Evolutionary conservation across 176 grass and related monocot species (phyloP), one percentile per base, ranked within the genome.

Genomic region (Avena eriantha): DNA sequence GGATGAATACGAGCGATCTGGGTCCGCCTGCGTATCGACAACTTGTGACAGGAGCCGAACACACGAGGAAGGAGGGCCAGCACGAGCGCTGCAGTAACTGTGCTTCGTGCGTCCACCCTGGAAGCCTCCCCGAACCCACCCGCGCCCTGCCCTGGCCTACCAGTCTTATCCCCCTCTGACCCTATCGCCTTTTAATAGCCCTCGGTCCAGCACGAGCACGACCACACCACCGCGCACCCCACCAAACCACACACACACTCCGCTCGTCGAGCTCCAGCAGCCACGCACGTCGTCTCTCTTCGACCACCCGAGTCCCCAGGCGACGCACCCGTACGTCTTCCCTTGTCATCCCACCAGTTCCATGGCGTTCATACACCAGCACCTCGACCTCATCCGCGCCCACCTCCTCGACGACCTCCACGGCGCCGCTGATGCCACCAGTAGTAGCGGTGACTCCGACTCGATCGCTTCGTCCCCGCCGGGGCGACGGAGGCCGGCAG

Each of bases 351-450:
- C n/a, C n/a, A 21, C 19, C 55, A 7, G 13, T 64, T 66, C 33
- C 79, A 88, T 91, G 89, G 81, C 81, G 16, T 53, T 77, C 69
- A 36, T 87, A 26, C 36, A 41, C 49, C 81, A 84, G 57, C 89
- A 87, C 47, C 87, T 92, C 79, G 79, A 92, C 67, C 73, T 89
- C 90, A 88, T 91, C 77, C 86, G 86, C 41, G 77, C 85, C 1
- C 90, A 91, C 78, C 82, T 91, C 71, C 86, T 91, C 22, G 90
- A 87, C 35, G 85, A 91, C 60, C 7, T 9, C 49, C 51, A 67
- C 56, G 24, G 2, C 10, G 45, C 1, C 48, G 29, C 14, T 41
- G 10, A 4, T 3, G 2, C 1, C 43, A 10, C 5, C 22, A 76
- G 15, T 24, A 55, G 26, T 26, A 12, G 74, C 49, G 9, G 26